Evolutionary conservation across 164 flowering plant species (phyloP), one percentile per base, ranked within the genome.

Genomic region (Echeveria elegans): DNA sequence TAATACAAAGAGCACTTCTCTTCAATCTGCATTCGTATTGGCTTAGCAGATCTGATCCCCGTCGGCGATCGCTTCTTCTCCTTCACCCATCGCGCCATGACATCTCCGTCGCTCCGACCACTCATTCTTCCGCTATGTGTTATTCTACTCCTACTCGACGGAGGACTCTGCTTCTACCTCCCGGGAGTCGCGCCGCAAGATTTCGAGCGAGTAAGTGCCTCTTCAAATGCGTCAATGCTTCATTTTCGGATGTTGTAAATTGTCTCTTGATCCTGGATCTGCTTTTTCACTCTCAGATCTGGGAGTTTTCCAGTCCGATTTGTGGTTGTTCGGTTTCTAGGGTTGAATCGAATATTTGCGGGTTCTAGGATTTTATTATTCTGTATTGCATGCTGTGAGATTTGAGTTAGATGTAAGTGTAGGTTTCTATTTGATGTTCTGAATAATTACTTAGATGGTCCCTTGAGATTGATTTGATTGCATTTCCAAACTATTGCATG

Each of bases 101-200:
- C 32, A 28, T 56, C 61, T 56, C 32, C 32, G 18, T 56, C 31
- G 32, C 18, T 26, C 32, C 61, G 15, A 16, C 61, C 32, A 32
- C 61, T 56, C 32, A 2, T 28, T 28, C 7, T 56, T 8, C 19
- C 32, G 18, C 18, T 56, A 12, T 56, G 32, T 56, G 12, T 56
- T 29, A 12, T 28, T 5, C 3, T 29, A 14, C 61, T 56, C 61
- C 18, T n/a, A n/a, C n/a, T 56, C 32, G 31, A 29, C 9, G 32
- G 61, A 56, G 61, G 31, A 56, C 61, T 56, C 5, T 28, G 61
- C 61, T 56, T 56, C 19, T 56, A 56, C 61, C 61, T 56, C 61
- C 61, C 61, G 19, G 61, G 61, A 26, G 61, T 56, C 32, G 61
- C 61, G 61, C 61, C 61, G 5, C 61, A 56, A 15, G 61, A 56